Evolutionary conservation across 2,329 filamentous ascomycete species (phyloP), one percentile per base, ranked within the genome.

Genomic region (Berkeleyomyces rouxiae): DNA sequence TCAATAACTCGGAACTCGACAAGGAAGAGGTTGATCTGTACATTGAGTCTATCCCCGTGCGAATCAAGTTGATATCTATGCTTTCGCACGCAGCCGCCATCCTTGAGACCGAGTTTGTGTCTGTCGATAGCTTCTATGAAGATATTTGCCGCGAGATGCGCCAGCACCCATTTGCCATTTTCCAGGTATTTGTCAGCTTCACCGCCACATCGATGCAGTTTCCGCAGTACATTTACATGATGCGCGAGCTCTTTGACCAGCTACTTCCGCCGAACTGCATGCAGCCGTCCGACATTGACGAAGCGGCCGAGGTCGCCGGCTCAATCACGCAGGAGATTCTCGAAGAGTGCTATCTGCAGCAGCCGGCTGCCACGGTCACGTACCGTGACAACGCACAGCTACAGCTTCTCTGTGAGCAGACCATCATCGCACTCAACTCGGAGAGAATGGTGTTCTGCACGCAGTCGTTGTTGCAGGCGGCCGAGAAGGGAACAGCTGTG

Each of bases 331-430:
- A 72, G 31, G 68, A 67, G 5, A 78, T 82, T 66, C 70, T 83
- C 49, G 74, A 78, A 68, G 70, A 76, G 51, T 84, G 83, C 68
- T 91, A 83, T 70, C 77, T 90, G 1, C 82, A 82, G 0, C 83
- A 79, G 66, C 76, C 85, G 0, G 86, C 88, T 1, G 84, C 81
- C 64, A 82, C 79, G 0, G 75, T 79, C 11, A 78, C 76, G 5
- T 71, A 79, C 0, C 78, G 82, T 23, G 86, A 90, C 66, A 91
- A 93, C 67, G 84, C 85, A 37, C 87, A 87, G 70, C 77, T 91
- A 44, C 84, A 85, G 1, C 72, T 91, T 7, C 71, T 87, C 39
- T 74, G 90, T 0, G 88, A 92, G 72, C 63, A 64, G 42, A 47
- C 57, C 10, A 51, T 64, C 3, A 59, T 64, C n/a, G 60, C 60